Evolutionary conservation across 257 asterid species (phyloP).

Genomic region (Petunia secreta): DNA sequence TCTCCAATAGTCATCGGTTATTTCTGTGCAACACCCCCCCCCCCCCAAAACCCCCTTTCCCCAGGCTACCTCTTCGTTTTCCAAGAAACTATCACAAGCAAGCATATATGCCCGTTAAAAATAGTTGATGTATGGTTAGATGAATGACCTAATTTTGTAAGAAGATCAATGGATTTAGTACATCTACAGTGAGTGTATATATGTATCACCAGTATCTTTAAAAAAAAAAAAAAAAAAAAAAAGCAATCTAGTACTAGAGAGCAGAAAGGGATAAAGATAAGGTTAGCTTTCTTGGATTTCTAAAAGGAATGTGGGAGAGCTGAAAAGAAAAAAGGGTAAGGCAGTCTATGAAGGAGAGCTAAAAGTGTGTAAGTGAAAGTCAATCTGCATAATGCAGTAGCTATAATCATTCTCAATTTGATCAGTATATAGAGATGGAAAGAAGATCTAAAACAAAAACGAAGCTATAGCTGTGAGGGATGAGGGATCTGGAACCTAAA

Average conservation of each 20-base stretch:
- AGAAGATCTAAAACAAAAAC: not conserved
- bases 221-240: not conserved
- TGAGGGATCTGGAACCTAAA: not conserved
- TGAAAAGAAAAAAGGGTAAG: not conserved
- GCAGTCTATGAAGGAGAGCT: not conserved
- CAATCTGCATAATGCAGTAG: not conserved
- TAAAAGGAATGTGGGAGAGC: not conserved
- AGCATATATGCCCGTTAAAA: not conserved
- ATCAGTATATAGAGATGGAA: constrained; percentile 4
- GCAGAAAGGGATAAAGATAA: constrained; percentile 3
- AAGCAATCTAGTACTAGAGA: not conserved
- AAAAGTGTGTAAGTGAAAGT: not conserved
- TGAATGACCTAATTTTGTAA: constrained; percentile 5
- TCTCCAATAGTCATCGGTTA: not conserved
- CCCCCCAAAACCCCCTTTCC: not conserved
- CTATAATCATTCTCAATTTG: not conserved
- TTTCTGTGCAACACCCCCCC: not conserved
- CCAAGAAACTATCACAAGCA: not conserved
- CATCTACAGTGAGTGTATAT: not conserved
- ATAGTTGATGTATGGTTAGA: not conserved
- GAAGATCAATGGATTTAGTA: not conserved
- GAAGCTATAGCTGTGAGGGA: constrained; percentile 14
- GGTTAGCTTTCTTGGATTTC: constrained; percentile 1
- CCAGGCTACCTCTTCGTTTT: not conserved
- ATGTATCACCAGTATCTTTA: not conserved